Base-by-base conservation (phyloP, 2,329 filamentous ascomycete genomes). In the Capronia coronata region DNA sequence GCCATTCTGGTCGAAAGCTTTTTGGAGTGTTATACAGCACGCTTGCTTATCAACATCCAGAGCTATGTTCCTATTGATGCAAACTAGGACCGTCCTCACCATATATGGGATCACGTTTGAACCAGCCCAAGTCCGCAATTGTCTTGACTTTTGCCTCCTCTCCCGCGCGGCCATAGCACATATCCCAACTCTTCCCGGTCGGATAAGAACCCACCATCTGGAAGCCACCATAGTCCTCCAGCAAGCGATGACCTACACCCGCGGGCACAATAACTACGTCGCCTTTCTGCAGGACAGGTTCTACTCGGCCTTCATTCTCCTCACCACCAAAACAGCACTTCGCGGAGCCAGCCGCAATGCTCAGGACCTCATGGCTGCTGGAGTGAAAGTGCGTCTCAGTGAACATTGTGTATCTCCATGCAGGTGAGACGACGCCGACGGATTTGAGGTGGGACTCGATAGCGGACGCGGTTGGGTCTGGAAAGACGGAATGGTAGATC, bases 341-440 rank as follows among this genome's bases (percentile, higher is more conserved):
- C 0, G 84, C 83, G 19, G 68, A 71, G 0, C 83, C 82, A 2
- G 65, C 65, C 35, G 74, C 72, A 41, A 86, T 73, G 57, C 73
- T 77, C 2, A 87, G 73, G 2, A 86, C 75, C 66, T 86, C 82
- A 62, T 86, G 82, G 0, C 78, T 75, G 0, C 75, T 85, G 59
- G 72, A 79, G 67, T 87, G 83, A 64, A 83, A 87, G 65, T 86
- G 83, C 1, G 75, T 79, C 4, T 74, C 76, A 29, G 63, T 65
- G 64, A 83, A 86, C 82, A 86, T 86, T 13, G 79, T 80, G 65
- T 81, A 85, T 21, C 78, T 73, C 83, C 82, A 86, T 61, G 83
- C 78, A 0, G 83, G 81, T 1, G 60, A 62, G 2, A 84, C 81
- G 27, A 79, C 76, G 6, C 73, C 75, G 13, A 78, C 63, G 2